Evolutionary conservation across 257 asterid species (phyloP).

Genomic region (Fraxinus excelsior): DNA sequence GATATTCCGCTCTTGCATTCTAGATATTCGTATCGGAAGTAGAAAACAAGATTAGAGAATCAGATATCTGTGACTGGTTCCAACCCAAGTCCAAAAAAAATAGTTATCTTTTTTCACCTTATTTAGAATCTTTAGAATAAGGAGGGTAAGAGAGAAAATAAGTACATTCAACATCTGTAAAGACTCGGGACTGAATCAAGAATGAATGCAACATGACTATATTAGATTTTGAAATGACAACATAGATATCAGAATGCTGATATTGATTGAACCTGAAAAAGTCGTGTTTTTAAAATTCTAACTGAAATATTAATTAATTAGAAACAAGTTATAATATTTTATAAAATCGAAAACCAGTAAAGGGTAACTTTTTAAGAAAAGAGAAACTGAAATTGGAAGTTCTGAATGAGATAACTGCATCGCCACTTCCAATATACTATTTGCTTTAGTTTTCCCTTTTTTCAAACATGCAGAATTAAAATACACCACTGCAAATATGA

Average conservation of each 20-base stretch:
- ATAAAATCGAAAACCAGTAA: not conserved
- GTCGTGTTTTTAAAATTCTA: not conserved
- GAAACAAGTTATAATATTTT: not conserved
- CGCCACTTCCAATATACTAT: not conserved
- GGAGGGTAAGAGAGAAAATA: not conserved
- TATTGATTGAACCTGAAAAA: not conserved
- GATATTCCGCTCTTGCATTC: not conserved
- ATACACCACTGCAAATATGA: not conserved
- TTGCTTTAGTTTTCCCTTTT: constrained; percentile 3
- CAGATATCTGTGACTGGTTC: not conserved
- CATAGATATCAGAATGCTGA: not conserved
- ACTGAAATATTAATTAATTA: not conserved
- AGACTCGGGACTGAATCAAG: not conserved
- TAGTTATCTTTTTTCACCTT: not conserved
- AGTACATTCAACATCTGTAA: not conserved
- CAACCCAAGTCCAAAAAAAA: not conserved
- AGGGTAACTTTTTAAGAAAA: not conserved
- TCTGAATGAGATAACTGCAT: not conserved
- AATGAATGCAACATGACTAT: not conserved
- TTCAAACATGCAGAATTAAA: constrained; percentile 15
- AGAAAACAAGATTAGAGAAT: constrained; percentile 1
- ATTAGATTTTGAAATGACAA: not conserved
- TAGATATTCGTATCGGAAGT: not conserved
- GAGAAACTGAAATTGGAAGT: not conserved
- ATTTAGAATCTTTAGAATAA: not conserved